Conservation (phyloP, 352 stramenopile genomes). For the Phytophthora pistaciae region DNA sequence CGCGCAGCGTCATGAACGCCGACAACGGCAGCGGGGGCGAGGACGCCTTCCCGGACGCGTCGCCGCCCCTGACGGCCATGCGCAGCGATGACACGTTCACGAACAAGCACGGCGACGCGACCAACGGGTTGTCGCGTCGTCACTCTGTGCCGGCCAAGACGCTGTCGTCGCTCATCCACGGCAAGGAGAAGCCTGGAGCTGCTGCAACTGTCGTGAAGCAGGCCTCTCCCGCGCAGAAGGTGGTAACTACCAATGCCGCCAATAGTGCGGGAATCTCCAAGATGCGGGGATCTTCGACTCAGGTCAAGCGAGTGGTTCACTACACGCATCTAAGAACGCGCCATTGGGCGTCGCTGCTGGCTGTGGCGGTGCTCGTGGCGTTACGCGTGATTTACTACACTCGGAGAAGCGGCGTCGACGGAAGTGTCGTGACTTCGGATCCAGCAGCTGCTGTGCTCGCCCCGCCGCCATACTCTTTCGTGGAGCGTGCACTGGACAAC, state of each 20-base stretch:
- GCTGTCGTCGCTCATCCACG: conserved; percentile 23
- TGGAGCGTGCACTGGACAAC: conserved; percentile 50
- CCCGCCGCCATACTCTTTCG: conserved; percentile 30
- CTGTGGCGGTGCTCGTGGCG: conserved; percentile 39
- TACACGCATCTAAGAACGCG: conserved; percentile 57
- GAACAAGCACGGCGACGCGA: conserved; percentile 9
- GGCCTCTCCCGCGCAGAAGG: conserved; percentile 3
- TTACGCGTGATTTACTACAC: conserved; percentile 52
- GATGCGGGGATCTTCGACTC: conserved; percentile 3
- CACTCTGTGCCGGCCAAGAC: conserved; percentile 38
- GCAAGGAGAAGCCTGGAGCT: conserved; percentile 9
- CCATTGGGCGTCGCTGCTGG: conserved; percentile 58
- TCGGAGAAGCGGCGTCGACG: conserved; percentile 30
- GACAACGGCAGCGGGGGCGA: conserved; percentile 32
- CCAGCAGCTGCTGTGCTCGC: conserved; percentile 8
- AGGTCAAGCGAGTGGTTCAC: conserved; percentile 17
- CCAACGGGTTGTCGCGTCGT: conserved; percentile 24
- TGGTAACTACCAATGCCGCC: neutral
- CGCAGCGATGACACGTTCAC: conserved; percentile 20
- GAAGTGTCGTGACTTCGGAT: conserved; percentile 15
- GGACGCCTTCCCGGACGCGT: conserved; percentile 38
- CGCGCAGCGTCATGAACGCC: conserved; percentile 61
- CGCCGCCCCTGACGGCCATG: conserved; percentile 30
- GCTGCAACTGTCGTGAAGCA: neutral
- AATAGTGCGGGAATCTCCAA: conserved; percentile 14